Base-by-base conservation (phyloP, 495 filamentous ascomycete genomes). In the Aspergillus panamensis region DNA sequence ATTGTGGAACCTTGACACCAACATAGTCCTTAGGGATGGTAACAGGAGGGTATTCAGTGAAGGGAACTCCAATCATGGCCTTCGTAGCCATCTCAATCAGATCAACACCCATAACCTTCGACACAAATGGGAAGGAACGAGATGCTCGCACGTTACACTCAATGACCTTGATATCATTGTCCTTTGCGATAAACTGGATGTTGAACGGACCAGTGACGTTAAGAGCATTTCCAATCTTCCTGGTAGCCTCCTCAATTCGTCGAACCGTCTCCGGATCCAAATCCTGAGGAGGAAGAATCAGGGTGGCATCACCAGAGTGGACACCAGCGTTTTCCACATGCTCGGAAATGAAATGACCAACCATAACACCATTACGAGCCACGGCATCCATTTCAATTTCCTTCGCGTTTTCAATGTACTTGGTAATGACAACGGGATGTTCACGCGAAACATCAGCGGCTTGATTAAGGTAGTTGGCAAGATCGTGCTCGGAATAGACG, bases 111-210 rank as follows among this genome's bases (percentile, higher is more conserved):
- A 97, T 97, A 62, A 96, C 90, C 79, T 98, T 98, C 32, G 93
- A 97, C 19, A 97, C 92, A 71, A 98, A 98, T 30, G 94, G 94
- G 79, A 97, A 97, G 1, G 93, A 97, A 49, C 94, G 84, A 43
- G 94, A 97, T 17, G 94, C 94, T 51, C 94, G 85, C 42, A 97
- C 94, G 67, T 98, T 98, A 75, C 94, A 98, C 75, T 98, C 94
- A 60, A 98, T 98, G 60, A 98, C 94, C 80, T 97, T 98, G 76
- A 98, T 97, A 63, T 97, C 94, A 67, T 97, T 97, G 72, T 97
- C 91, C 78, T 98, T 98, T 51, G 94, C 94, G 64, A 98, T 98
- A 76, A 98, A 98, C 72, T 98, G 94, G 59, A 98, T 98, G 75
- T 98, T 98, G 82, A 87, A 96, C 19, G 94, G 94, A 44, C 94